A percentile compares a stretch with the other conserved stretches of the same genome.
Evolutionary conservation across 83 land plant species (phyloP).

Genomic region (Thuja plicata): DNA sequence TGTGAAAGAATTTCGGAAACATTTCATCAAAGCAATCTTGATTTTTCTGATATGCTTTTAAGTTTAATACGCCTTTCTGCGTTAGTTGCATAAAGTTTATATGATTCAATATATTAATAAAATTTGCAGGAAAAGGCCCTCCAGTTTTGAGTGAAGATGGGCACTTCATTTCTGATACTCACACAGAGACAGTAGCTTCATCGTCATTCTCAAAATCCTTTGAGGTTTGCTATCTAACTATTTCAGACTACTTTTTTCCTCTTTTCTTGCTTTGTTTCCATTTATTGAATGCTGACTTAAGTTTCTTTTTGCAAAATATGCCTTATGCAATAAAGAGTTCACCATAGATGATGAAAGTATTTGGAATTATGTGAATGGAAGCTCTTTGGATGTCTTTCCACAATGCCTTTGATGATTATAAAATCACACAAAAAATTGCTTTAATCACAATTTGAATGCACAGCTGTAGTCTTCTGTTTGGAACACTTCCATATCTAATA

Average conservation of each 20-base stretch:
- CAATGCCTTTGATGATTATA: not conserved
- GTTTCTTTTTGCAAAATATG: not conserved
- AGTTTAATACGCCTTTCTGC: not conserved
- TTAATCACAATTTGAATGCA: not conserved
- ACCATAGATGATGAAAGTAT: not conserved
- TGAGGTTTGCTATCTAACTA: slow-evolving; percentile 27
- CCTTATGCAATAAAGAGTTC: not conserved
- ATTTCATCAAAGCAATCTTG: not conserved
- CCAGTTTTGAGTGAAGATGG: slow-evolving; percentile 84
- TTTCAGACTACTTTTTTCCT: not conserved
- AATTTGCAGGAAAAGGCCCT: slow-evolving; percentile 49
- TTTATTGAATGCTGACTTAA: not conserved
- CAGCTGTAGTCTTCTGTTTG: not conserved
- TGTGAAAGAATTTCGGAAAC: not conserved
- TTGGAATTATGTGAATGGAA: not conserved
- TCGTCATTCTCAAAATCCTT: slow-evolving; percentile 23
- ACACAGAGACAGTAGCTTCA: slow-evolving; percentile 26
- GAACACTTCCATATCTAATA: not conserved
- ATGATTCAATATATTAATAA: not conserved
- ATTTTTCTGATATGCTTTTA: not conserved
- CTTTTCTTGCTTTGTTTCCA: slow-evolving; percentile 17
- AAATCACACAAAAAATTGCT: not conserved
- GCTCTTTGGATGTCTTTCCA: not conserved
- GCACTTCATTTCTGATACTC: slow-evolving; percentile 32
- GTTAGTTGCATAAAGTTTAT: not conserved